Base-by-base conservation (phyloP, 768 basidiomycete species). In the Leucocoprinus leucothites region DNA sequence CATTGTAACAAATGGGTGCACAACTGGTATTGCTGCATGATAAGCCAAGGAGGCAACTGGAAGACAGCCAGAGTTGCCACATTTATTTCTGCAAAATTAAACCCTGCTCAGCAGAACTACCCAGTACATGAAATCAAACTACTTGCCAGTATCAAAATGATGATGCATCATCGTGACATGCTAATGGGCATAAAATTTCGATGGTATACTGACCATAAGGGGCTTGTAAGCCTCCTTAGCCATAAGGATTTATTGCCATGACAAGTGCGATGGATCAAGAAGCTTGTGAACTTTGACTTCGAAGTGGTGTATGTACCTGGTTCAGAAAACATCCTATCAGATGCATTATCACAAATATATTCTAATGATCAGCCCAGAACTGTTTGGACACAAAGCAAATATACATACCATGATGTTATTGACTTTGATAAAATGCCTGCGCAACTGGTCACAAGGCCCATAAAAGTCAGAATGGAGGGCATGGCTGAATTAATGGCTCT, bases 181-280 rank as follows among this genome's bases (percentile, higher is more conserved):
- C 40, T 76, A 1, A 67, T 66, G 25, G 75, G 74, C 0, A 58
- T 50, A 0, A 43, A 36, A 0, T 74, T 76, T 34, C 43, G 45
- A 0, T 69, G 69, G 62, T 25, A 64, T 1, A 74, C 69, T 0
- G 72, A 76, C 21, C 69, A 69, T 35, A 63, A 63, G 22, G 63
- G 63, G 0, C 48, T 77, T 1, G 60, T 59, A 0, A 57, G 69
- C 19, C 28, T 77, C 0, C 26, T 67, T 16, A 60, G 52, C 0
- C 75, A 77, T 50, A 60, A 58, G 16, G 60, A 73, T 4, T 34
- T 76, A 11, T 72, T 71, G 0, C 63, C 64, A 0, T 56, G 71
- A 1, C 75, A 76, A 31, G 69, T 66, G 0, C 59, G 69, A 0
- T 78, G 76, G 77, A 18, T 71, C 1, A 71, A 74, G n/a, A 65